Percentiles rank a stretch among this genome's conserved stretches.
These are phyloP conservation scores for Kuraishia ogatae DNA, from an alignment of 805 yeast species.

Conservation along the genomic window DNA sequence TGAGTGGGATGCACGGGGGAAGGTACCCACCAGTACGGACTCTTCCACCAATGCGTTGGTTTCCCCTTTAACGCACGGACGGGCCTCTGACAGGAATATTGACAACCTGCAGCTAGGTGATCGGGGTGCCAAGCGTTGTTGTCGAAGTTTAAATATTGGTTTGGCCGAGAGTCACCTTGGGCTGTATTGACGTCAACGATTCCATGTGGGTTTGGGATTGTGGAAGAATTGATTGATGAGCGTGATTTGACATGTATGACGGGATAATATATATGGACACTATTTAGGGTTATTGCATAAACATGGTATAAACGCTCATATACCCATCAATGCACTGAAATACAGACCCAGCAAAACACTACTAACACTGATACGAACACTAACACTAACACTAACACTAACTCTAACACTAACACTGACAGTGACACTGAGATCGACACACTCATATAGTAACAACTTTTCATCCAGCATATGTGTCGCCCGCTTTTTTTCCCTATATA, in stretches of 20 bases:
- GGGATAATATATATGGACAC: neutral
- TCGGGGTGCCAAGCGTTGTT: neutral
- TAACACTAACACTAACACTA: no score
- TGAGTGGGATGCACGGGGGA: no score
- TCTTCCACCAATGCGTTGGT: no score
- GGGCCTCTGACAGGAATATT: neutral
- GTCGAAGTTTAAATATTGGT: neutral
- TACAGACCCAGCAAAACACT: neutral
- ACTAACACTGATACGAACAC: no score
- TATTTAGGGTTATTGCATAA: neutral
- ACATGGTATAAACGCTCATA: neutral
- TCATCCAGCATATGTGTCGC: no score
- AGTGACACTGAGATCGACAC: no score
- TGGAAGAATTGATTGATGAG: neutral
- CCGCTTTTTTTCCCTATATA: no score
- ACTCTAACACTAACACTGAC: no score
- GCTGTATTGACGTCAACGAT: neutral
- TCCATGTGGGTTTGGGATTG: neutral
- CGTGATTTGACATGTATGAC: neutral
- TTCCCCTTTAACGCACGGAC: neutral
- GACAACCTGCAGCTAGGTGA: neutral
- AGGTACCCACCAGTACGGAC: no score
- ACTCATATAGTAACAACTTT: no score
- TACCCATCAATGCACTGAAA: neutral
- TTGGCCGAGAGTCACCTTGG: neutral